Evolutionary conservation across 306 rosid genomes (phyloP).

Genomic region (Glycine soja): DNA sequence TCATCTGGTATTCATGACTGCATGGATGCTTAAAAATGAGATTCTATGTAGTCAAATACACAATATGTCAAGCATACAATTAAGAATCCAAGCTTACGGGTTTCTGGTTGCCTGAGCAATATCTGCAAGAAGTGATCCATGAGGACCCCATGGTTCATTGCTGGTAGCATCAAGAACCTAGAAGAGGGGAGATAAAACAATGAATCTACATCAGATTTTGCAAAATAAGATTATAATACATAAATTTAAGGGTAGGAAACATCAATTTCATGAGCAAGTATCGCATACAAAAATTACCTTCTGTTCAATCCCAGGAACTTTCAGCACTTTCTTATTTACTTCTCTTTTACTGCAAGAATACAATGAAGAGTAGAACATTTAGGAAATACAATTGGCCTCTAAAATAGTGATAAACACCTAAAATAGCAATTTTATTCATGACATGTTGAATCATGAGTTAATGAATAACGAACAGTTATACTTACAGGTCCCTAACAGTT

Average conservation of each 20-base stretch:
- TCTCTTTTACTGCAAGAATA: slow-evolving; percentile 83
- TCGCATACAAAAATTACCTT: slow-evolving; percentile 60
- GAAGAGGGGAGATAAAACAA: slow-evolving; percentile 10
- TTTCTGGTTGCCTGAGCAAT: slow-evolving; percentile 92
- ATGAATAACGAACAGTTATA: slow-evolving; percentile 37
- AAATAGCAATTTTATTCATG: slow-evolving; percentile 8
- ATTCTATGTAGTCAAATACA: slow-evolving; percentile 30
- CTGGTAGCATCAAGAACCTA: slow-evolving; percentile 99
- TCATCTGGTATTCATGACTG: slow-evolving; percentile 98
- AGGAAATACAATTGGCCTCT: slow-evolving; percentile 10
- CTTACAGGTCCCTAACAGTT: slow-evolving; percentile 98
- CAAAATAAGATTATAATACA: slow-evolving; percentile 12
- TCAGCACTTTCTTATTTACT: slow-evolving; percentile 95
- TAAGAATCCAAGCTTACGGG: slow-evolving; percentile 63
- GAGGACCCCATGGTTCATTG: slow-evolving; percentile 99
- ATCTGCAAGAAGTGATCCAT: slow-evolving; percentile 97
- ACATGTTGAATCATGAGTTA: not conserved
- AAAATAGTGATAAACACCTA: slow-evolving; percentile 41
- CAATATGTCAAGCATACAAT: slow-evolving; percentile 43
- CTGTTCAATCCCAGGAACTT: slow-evolving; percentile 98
- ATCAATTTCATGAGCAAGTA: slow-evolving; percentile 17
- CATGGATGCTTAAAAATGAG: slow-evolving; percentile 51
- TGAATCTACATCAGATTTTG: slow-evolving; percentile 21
- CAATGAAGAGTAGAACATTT: slow-evolving; percentile 35
- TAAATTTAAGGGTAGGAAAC: not conserved